Evolutionary conservation across 1,284 basidiomycete species (phyloP), one percentile per base, ranked within the genome.

Genomic region (Fomitopsis betulina): DNA sequence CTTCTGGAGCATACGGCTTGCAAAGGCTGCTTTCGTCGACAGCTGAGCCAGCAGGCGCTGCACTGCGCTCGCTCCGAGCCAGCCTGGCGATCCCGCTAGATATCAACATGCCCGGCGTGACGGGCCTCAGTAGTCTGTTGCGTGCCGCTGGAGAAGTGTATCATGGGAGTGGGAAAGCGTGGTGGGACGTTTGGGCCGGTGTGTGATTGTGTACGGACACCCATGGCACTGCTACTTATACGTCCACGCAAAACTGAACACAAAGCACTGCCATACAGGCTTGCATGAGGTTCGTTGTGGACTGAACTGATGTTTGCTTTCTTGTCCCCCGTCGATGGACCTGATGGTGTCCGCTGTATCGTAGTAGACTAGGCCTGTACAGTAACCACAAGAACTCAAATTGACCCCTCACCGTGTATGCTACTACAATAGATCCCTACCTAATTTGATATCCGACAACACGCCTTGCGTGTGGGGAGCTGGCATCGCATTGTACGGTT

Each of bases 61-160:
- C 66, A 21, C n/a, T 65, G 23, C 60, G 62, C n/a, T 62, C 65
- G 19, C 62, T 66, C 15, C 63, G 65, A 2, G 58, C 58, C 1
- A 63, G 65, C 12, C 59, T 66, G 17, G 58, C 64, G 8, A 60
- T 63, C 15, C 56, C 52, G n/a, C 23, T 60, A 12, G 57, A 57
- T 1, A 38, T 63, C 2, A 53, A 59, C 5, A 39, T 63, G 1
- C 58, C 61, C 0, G 51, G 58, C 3, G 45, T 59, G 2, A 9
- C 55, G 13, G 56, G 58, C 2, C 39, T 65, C 0, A 25, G 58
- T 2, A 62, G 61, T 1, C 30, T 67, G 15, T 66, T 62, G 57
- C 63, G 61, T 9, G 61, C 59, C 2, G 57, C 65, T 0, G 66
- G 63, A 5, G 58, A 66, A 53, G 62, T 63, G 17, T 67, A 56